phyloP scores from a whole-genome alignment of 495 filamentous ascomycete species.

The Tricharina praecox region DNA sequence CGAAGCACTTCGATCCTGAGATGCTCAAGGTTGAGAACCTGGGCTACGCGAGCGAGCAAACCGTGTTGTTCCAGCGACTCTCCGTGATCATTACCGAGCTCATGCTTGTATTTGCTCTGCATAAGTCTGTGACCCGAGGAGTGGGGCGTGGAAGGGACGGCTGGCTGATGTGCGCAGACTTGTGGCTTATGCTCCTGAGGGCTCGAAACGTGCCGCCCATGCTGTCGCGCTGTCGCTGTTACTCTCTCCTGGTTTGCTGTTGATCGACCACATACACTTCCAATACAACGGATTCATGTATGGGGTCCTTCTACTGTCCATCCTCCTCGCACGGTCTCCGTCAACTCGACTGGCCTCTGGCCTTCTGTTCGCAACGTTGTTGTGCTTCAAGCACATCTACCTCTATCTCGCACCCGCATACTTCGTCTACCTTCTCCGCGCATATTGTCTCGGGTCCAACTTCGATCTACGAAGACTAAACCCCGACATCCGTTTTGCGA shows the following conservation, averaged over 20 bases:
- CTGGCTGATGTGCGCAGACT: background rate
- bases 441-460: constrained; percentile 69
- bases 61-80: constrained; percentile 76
- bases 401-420: constrained; percentile 93
- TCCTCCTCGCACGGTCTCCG: constrained; percentile 61
- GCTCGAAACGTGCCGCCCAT: constrained; percentile 61
- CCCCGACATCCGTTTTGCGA: constrained; percentile 54
- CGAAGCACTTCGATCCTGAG: constrained; percentile 54
- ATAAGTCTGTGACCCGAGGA: constrained; percentile 37
- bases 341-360: constrained; percentile 64
- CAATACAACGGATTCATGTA: constrained; percentile 98
- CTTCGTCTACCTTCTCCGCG: constrained; percentile 77
- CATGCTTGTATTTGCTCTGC: constrained; percentile 66
- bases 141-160: background rate
- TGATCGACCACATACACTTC: constrained; percentile 98
- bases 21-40: constrained; percentile 74
- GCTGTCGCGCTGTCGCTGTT: constrained; percentile 77
- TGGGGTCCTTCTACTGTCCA: constrained; percentile 66
- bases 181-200: constrained; percentile 45
- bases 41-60: constrained; percentile 74
- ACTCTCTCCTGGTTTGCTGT: constrained; percentile 78
- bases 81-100: constrained; percentile 81
- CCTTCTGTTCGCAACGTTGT: constrained; percentile 59
- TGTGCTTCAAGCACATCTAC: constrained; percentile 97
- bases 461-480: constrained; percentile 26